Conservation (phyloP, 495 filamentous ascomycete species). For the Chaetomidium leptoderma region DNA sequence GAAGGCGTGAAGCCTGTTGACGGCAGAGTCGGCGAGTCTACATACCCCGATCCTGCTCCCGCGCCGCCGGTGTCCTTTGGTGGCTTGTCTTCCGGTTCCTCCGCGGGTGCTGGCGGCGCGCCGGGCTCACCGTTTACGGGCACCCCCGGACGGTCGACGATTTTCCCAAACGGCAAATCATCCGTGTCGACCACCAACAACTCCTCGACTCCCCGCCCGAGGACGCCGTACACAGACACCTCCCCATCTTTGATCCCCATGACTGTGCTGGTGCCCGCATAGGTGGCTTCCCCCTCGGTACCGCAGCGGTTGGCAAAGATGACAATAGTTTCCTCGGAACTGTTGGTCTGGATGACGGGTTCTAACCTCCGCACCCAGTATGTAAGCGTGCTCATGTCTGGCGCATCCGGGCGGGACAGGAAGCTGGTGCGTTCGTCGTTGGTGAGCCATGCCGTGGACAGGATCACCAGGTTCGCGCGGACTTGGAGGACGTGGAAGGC, state of each 20-base stretch:
- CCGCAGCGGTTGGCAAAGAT: slow-evolving; percentile 83
- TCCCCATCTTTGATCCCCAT: slow-evolving; percentile 67
- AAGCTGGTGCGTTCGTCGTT: slow-evolving; percentile 46
- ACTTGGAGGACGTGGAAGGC: slow-evolving; percentile 65
- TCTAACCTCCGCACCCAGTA: slow-evolving; percentile 83
- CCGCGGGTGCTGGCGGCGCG: neutral
- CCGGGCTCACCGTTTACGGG: neutral
- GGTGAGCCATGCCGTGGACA: slow-evolving; percentile 90
- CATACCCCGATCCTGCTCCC: neutral
- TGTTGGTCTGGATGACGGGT: slow-evolving; percentile 60
- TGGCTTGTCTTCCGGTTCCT: slow-evolving; percentile 2
- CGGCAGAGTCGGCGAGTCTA: slow-evolving; percentile 9
- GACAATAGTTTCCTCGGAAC: slow-evolving; percentile 62
- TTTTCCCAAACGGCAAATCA: slow-evolving; percentile 26
- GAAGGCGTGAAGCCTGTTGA: neutral
- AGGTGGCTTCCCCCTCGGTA: slow-evolving; percentile 61
- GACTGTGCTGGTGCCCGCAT: slow-evolving; percentile 86
- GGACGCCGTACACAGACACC: slow-evolving; percentile 60
- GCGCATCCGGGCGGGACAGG: slow-evolving; percentile 45
- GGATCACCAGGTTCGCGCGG: slow-evolving; percentile 64
- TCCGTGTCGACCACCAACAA: slow-evolving; percentile 62
- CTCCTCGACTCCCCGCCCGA: slow-evolving; percentile 62
- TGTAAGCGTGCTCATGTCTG: slow-evolving; percentile 74
- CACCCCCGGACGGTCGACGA: slow-evolving; percentile 22
- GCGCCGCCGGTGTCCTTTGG: neutral